Evolutionary conservation across 2,329 filamentous ascomycete genomes (phyloP), one percentile per base, ranked within the genome.

Genomic region (Lomentospora prolificans): DNA sequence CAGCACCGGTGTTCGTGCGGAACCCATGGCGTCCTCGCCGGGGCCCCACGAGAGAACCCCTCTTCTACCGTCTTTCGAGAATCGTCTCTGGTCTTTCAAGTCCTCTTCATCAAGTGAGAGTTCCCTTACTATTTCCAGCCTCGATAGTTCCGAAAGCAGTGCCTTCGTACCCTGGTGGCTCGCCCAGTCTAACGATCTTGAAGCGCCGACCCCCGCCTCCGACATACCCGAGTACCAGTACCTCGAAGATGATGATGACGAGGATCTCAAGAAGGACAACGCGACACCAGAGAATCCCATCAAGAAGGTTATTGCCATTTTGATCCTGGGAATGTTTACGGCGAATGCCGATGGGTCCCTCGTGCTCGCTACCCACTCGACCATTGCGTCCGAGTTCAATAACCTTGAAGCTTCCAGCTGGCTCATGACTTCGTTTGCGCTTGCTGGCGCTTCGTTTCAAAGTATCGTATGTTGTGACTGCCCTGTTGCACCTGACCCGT

Each of bases 311-410:
- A 53, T 66, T 1, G 60, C 62, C 28, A 62, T 64, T 3, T 51
- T 65, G 41, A 53, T 64, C 6, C 25, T 65, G 9, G 67, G 67
- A 9, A 80, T 85, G 12, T 87, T 89, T 60, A 78, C 87, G 10
- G 78, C 79, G 5, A 83, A 84, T 55, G 78, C 80, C 14, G 86
- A 90, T 62, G 69, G 72, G 0, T 84, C 82, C 1, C 70, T 89
- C 0, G 76, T 89, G 0, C 69, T 89, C 30, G 85, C 86, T 0
- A 86, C 85, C 0, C 81, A 86, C 57, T 78, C 79, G 1, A 72
- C 72, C 3, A 82, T 85, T 54, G 77, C 80, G 0, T 85, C 81
- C 8, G 77, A 84, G 55, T 85, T 85, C 61, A 70, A 77, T 55
- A 72, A 74, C 31, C 63, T 85, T 3, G 74, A 73, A 14, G 74